phyloP scores from a whole-genome alignment of 495 filamentous ascomycete species.

The Daldinia vernicosa region DNA sequence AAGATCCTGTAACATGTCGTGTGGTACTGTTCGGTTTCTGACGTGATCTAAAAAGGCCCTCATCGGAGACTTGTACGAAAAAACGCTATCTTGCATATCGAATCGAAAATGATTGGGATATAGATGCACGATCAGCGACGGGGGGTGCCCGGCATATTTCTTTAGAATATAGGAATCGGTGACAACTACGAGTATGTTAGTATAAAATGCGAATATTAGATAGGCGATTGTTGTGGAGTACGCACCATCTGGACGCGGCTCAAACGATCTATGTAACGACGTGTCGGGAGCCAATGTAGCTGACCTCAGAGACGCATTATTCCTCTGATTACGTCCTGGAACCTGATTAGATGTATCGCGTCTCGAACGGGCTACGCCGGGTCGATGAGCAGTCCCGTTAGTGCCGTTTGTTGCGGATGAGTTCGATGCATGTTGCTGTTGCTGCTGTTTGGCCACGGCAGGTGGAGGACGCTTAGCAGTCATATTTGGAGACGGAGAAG shows the following conservation, averaged over 20 bases:
- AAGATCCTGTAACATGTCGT: conserved; percentile 66
- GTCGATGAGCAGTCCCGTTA: conserved; percentile 54
- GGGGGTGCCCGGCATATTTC: conserved; percentile 78
- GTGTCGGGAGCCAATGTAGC: conserved; percentile 56
- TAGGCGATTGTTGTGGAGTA: conserved; percentile 2
- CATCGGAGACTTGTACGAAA: conserved; percentile 91
- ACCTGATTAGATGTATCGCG: conserved; percentile 53
- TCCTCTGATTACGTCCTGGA: conserved; percentile 53
- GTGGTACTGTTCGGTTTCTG: conserved; percentile 57
- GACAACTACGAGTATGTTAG: conserved; percentile 59
- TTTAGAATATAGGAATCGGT: conserved; percentile 79
- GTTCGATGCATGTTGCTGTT: conserved; percentile 53
- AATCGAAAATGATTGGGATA: conserved; percentile 89
- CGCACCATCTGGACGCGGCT: conserved; percentile 60
- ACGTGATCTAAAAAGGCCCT: conserved; percentile 79
- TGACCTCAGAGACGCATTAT: conserved; percentile 54
- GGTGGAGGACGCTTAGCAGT: conserved; percentile 69
- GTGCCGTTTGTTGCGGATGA: conserved; percentile 57
- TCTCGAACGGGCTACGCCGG: conserved; percentile 59
- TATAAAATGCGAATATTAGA: neutral
- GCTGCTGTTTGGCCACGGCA: conserved; percentile 50
- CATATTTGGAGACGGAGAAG: conserved; percentile 73
- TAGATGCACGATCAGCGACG: conserved; percentile 87
- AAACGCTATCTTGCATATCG: conserved; percentile 92
- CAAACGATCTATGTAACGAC: conserved; percentile 43